These are phyloP conservation scores for Pisolithus tinctorius DNA, from an alignment of 768 basidiomycete genomes.

Conservation along the genomic window DNA sequence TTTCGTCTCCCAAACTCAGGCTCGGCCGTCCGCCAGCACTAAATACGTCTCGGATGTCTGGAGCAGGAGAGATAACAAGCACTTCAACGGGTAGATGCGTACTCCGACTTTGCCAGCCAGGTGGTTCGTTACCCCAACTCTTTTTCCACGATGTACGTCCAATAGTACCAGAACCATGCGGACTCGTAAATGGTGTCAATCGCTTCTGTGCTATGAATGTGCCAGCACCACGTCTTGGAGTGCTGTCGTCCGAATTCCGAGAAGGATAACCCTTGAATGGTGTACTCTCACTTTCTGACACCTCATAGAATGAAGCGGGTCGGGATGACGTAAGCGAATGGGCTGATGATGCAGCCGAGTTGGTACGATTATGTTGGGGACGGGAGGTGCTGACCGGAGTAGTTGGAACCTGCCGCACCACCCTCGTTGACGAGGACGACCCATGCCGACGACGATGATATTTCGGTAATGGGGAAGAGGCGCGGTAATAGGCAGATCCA, in stretches of 20 bases:
- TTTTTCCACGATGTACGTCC: slow-evolving; percentile 84
- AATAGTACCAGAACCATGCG: slow-evolving; percentile 38
- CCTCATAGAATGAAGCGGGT: slow-evolving; percentile 72
- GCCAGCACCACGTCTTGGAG: slow-evolving; percentile 36
- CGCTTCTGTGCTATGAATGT: slow-evolving; percentile 83
- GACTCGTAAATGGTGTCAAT: slow-evolving; percentile 62
- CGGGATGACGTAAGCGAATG: slow-evolving; percentile 74
- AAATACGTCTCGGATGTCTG: slow-evolving; percentile 70
- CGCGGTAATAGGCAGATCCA: slow-evolving; percentile 55
- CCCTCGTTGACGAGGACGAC: slow-evolving; percentile 78
- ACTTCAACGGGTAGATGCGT: slow-evolving; percentile 73
- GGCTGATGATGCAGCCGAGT: slow-evolving; percentile 70
- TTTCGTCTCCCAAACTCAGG: slow-evolving; percentile 61
- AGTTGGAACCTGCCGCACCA: slow-evolving; percentile 58
- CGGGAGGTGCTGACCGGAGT: slow-evolving; percentile 27
- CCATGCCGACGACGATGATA: slow-evolving; percentile 74
- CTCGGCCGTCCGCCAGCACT: slow-evolving; percentile 47
- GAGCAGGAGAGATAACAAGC: slow-evolving; percentile 54
- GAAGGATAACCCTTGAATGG: slow-evolving; percentile 49
- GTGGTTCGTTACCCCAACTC: slow-evolving; percentile 81
- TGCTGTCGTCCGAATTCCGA: slow-evolving; percentile 43
- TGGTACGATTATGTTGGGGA: slow-evolving; percentile 59
- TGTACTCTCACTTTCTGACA: slow-evolving; percentile 60
- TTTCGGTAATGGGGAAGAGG: slow-evolving; percentile 69
- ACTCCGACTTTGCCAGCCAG: slow-evolving; percentile 68